Conservation (phyloP, 2,329 filamentous ascomycete genomes). For the Rutstroemia sp. region DNA sequence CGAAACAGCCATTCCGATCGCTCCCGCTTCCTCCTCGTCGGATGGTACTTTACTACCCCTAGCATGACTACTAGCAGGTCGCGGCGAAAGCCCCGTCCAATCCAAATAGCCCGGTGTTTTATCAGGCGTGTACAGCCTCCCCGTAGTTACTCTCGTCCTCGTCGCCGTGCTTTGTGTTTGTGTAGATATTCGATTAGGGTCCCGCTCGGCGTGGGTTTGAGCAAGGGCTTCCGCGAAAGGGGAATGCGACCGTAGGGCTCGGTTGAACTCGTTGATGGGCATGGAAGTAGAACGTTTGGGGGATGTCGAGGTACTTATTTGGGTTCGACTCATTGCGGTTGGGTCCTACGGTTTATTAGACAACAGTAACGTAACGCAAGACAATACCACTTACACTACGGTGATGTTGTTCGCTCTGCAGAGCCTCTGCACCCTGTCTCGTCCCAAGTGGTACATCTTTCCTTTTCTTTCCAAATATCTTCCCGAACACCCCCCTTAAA, state of each 20-base stretch:
- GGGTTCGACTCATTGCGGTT: constrained; percentile 30
- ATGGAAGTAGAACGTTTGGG: constrained; percentile 49
- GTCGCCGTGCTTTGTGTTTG: constrained; percentile 28
- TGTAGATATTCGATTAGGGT: constrained; percentile 40
- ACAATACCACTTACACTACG: constrained; percentile 39
- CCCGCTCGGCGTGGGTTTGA: constrained; percentile 41
- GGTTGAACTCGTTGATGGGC: constrained; percentile 53
- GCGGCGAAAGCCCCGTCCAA: constrained; percentile 49
- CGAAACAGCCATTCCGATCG: constrained; percentile 55
- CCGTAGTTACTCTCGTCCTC: constrained; percentile 34
- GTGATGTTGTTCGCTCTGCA: constrained; percentile 33
- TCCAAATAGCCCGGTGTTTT: constrained; percentile 35
- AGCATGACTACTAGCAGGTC: constrained; percentile 53
- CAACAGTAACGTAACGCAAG: constrained; percentile 4
- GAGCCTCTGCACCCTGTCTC: constrained; percentile 6
- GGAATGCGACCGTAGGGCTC: constrained; percentile 54
- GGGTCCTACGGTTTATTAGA: constrained; percentile 31
- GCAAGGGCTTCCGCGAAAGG: constrained; percentile 43
- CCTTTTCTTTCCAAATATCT: constrained; percentile 48
- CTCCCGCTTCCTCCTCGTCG: constrained; percentile 16
- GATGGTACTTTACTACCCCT: constrained; percentile 36
- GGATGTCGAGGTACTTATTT: constrained; percentile 32
- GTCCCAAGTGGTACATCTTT: not conserved
- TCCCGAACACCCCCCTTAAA: constrained; percentile 47
- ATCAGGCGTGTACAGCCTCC: constrained; percentile 34